Percentiles rank a stretch among this genome's conserved stretches.
Evolutionary conservation across 176 grass and related monocot species (phyloP).

Genomic region (Carex kokanica): DNA sequence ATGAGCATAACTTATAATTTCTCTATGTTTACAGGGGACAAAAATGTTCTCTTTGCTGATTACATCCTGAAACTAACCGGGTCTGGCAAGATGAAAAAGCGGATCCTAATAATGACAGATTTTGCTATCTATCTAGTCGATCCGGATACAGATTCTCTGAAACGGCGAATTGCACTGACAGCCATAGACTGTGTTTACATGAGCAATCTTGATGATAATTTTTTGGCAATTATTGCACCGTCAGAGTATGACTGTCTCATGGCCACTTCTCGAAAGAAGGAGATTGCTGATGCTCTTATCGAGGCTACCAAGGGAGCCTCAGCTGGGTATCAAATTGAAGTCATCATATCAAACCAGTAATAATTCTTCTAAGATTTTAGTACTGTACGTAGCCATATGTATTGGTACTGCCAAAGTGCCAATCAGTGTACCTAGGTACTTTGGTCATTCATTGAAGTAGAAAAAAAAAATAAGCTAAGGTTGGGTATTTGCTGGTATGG

Average conservation of each 20-base stretch:
- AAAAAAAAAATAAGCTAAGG: background rate
- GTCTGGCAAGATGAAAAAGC: constrained; percentile 88
- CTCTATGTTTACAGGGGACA: constrained; percentile 54
- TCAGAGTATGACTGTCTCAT: constrained; percentile 88
- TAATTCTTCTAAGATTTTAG: background rate
- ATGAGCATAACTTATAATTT: background rate
- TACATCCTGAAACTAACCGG: constrained; percentile 72
- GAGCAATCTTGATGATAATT: constrained; percentile 73
- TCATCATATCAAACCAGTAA: constrained; percentile 81
- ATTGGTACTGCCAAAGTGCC: background rate
- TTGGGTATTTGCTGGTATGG: background rate
- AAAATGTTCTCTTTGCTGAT: constrained; percentile 83
- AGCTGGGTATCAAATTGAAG: constrained; percentile 77
- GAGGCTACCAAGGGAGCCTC: constrained; percentile 65
- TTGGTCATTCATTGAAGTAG: background rate
- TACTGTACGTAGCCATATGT: background rate
- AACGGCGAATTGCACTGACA: constrained; percentile 87
- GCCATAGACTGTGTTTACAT: constrained; percentile 75
- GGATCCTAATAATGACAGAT: constrained; percentile 78
- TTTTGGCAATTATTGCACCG: constrained; percentile 77
- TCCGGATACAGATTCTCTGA: constrained; percentile 75
- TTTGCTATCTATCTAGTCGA: constrained; percentile 91
- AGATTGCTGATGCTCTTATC: constrained; percentile 66
- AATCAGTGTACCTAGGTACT: background rate
- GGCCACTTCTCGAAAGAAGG: constrained; percentile 80